phyloP scores from a whole-genome alignment of 768 basidiomycete species.

The Boletellus ananas region DNA sequence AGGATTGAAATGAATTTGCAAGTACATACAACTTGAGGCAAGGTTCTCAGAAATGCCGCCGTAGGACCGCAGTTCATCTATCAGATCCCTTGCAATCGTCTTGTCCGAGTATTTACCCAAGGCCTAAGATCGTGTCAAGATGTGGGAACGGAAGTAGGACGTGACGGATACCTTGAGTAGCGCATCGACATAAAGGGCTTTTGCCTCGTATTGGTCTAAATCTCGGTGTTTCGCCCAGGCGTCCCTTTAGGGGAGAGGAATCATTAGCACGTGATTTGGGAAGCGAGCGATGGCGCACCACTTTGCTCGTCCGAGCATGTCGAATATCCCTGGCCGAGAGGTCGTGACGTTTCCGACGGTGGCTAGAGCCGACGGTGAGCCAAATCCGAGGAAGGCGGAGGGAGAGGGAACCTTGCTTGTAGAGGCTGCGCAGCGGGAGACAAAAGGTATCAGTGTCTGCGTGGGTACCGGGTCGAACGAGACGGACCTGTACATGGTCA shows the following conservation, averaged over 20 bases:
- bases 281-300: slow-evolving; percentile 50
- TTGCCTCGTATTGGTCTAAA: slow-evolving; percentile 73
- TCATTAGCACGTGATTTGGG: slow-evolving; percentile 21
- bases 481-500: slow-evolving; percentile 84
- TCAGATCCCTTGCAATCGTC: slow-evolving; percentile 69
- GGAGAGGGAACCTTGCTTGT: slow-evolving; percentile 75
- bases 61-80: slow-evolving; percentile 75
- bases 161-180: slow-evolving; percentile 61
- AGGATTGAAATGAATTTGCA: background rate
- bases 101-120: slow-evolving; percentile 81
- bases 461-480: background rate
- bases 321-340: slow-evolving; percentile 80
- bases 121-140: slow-evolving; percentile 44
- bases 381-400: background rate
- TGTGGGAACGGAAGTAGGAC: background rate
- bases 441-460: slow-evolving; percentile 8
- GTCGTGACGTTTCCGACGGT: slow-evolving; percentile 85
- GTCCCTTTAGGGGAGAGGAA: slow-evolving; percentile 53
- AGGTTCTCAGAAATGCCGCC: slow-evolving; percentile 64
- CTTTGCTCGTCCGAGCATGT: slow-evolving; percentile 90
- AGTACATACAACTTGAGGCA: slow-evolving; percentile 56
- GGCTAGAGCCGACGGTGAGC: slow-evolving; percentile 42
- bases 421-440: slow-evolving; percentile 53
- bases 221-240: slow-evolving; percentile 94
- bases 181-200: slow-evolving; percentile 86